These are phyloP conservation scores for Akanthomyces lecanii DNA, from an alignment of 2,329 filamentous ascomycete genomes.

Conservation along the genomic window DNA sequence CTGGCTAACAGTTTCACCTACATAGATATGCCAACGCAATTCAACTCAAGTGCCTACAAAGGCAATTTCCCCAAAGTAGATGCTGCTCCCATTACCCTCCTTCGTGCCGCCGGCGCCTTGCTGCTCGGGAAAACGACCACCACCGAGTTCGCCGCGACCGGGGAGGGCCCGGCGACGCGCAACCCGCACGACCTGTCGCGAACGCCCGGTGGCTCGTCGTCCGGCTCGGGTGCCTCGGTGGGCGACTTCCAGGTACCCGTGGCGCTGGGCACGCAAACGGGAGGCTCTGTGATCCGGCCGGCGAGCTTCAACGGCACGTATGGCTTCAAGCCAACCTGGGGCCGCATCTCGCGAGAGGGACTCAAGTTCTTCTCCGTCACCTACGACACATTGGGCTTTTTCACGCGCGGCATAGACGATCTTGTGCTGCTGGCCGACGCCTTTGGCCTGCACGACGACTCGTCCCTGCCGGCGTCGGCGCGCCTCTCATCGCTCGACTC, in stretches of 20 bases:
- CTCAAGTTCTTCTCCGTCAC: constrained; percentile 54
- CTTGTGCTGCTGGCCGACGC: constrained; percentile 51
- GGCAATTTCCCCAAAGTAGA: constrained; percentile 24
- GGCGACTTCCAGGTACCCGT: constrained; percentile 60
- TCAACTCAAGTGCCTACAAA: constrained; percentile 52
- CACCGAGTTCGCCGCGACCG: constrained; percentile 59
- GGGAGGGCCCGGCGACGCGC: constrained; percentile 46
- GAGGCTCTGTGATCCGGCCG: constrained; percentile 60
- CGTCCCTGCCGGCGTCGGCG: constrained; percentile 20
- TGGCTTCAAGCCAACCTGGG: constrained; percentile 64
- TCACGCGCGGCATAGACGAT: constrained; percentile 54
- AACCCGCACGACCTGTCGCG: constrained; percentile 63
- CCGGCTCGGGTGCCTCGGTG: constrained; percentile 63
- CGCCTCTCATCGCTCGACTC: constrained; percentile 22
- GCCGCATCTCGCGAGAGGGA: constrained; percentile 57
- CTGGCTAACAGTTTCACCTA: no score
- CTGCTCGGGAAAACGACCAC: constrained; percentile 42
- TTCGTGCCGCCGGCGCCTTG: constrained; percentile 17
- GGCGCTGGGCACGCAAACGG: constrained; percentile 61
- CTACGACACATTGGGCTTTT: constrained; percentile 61
- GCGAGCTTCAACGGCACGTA: constrained; percentile 63
- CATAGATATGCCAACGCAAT: constrained; percentile 52
- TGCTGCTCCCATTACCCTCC: constrained; percentile 19
- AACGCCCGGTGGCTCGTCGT: constrained; percentile 64
- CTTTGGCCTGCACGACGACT: constrained; percentile 52